Evolutionary conservation across 495 filamentous ascomycete genomes (phyloP), one percentile per base, ranked within the genome.

Genomic region (Neurospora sp.): DNA sequence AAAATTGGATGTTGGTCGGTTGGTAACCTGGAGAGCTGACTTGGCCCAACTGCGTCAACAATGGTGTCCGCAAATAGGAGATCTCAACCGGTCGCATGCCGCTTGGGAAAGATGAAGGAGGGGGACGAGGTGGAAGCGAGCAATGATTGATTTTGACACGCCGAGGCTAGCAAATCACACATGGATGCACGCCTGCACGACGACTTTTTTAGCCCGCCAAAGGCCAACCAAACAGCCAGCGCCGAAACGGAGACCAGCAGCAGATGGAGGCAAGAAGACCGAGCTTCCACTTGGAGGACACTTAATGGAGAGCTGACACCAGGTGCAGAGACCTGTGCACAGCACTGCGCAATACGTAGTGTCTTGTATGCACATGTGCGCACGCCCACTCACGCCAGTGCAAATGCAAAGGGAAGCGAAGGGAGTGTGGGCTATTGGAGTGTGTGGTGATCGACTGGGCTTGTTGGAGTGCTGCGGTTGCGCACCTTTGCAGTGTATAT

Each of bases 151-250:
- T 37, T 69, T 71, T 70, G 77, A 79, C 77, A 76, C 76, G 76
- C 76, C 76, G 68, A 70, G 71, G 70, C 71, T 71, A 78, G 75
- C 79, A 75, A 80, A 80, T 80, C 79, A 79, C 71, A 79, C 71
- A 72, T 65, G 6, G 53, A 65, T 65, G 6, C 22, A 65, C 53
- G 53, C 53, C 53, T 65, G 53, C 27, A 35, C 53, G 53, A 37
- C 27, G 53, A 65, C 47, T 61, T 59, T 8, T 53, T 61, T 61
- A 61, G 47, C 47, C 22, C 47, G 10, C 47, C 47, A 61, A 3
- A 61, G 47, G 9, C 47, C 47, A 27, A 22, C 47, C 47, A 59
- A 59, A 59, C n/a, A 53, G 9, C 45, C 45, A 53, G 45, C 20
- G 45, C 45, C 20, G 45, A 53, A 53, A 53, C 10, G 45, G 45